Percentiles rank a stretch among this genome's conserved stretches.
Conservation (phyloP, 176 grass and related monocot species). For the Rhynchospora pubera region DNA sequence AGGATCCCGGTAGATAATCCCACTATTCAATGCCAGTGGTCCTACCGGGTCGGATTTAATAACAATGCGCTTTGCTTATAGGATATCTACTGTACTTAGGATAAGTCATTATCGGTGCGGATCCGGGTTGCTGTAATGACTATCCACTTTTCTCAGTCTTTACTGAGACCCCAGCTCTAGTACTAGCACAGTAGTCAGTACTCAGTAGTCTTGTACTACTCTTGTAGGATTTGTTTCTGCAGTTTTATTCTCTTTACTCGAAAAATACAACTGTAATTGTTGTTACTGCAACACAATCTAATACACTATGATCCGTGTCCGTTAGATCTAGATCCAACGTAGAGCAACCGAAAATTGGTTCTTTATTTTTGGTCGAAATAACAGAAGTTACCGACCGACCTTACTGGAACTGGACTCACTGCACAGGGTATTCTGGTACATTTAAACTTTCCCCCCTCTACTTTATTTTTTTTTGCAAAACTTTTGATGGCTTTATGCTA, state of each 20-base stretch:
- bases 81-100: background rate
- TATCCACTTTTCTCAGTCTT: constrained; percentile 10
- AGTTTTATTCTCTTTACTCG: background rate
- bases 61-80: background rate
- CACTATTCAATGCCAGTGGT: background rate
- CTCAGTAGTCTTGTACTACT: background rate
- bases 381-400: background rate
- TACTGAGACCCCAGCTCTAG: background rate
- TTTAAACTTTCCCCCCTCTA: background rate
- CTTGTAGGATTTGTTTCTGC: background rate
- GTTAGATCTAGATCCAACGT: background rate
- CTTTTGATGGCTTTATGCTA: background rate
- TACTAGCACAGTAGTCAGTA: too few relatives aligned
- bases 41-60: constrained; percentile 12
- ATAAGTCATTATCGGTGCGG: background rate
- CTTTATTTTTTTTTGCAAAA: background rate
- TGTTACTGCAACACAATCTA: background rate
- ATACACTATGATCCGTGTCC: background rate
- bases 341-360: background rate
- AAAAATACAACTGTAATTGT: background rate
- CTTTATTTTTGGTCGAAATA: background rate
- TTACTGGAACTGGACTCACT: background rate
- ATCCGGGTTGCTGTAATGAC: constrained; percentile 1
- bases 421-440: background rate
- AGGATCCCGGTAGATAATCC: background rate